Conservation (phyloP, 2,329 filamentous ascomycete genomes). For the Cercospora zeina region DNA sequence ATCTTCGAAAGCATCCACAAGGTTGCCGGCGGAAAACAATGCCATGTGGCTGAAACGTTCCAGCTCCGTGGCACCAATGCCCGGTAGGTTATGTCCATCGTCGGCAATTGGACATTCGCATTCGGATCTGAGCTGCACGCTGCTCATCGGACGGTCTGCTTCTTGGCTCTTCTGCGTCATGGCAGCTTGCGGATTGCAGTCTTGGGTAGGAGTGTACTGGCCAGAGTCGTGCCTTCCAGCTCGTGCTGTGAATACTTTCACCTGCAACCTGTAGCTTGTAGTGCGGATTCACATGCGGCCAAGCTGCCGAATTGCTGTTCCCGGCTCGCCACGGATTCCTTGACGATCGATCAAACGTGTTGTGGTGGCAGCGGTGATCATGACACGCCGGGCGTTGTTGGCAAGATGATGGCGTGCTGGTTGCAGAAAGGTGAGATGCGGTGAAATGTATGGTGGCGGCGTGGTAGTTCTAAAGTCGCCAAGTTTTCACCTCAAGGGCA, state of each 20-base stretch:
- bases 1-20: not conserved
- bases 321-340: too few species aligned
- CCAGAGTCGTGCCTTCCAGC: not conserved
- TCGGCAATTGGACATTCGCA: not conserved
- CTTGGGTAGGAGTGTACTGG: not conserved
- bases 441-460: not conserved
- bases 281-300: too few species aligned
- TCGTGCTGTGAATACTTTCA: not conserved
- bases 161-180: not conserved
- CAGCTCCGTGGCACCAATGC: not conserved
- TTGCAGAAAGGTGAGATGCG: not conserved
- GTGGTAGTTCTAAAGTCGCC: not conserved
- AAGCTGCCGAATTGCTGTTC: not conserved
- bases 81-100: not conserved
- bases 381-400: not conserved
- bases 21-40: not conserved
- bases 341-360: too few species aligned
- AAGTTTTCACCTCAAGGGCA: not conserved
- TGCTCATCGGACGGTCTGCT: not conserved
- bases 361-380: not conserved
- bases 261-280: too few species aligned
- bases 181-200: not conserved
- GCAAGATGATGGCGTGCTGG: not conserved
- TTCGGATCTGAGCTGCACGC: slow-evolving; percentile 5
- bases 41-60: not conserved